A percentile compares a stretch with the other conserved stretches of the same genome.
These are phyloP conservation scores for Ajuga chamaepitys DNA, from an alignment of 257 asterid genomes.

Conservation along the genomic window DNA sequence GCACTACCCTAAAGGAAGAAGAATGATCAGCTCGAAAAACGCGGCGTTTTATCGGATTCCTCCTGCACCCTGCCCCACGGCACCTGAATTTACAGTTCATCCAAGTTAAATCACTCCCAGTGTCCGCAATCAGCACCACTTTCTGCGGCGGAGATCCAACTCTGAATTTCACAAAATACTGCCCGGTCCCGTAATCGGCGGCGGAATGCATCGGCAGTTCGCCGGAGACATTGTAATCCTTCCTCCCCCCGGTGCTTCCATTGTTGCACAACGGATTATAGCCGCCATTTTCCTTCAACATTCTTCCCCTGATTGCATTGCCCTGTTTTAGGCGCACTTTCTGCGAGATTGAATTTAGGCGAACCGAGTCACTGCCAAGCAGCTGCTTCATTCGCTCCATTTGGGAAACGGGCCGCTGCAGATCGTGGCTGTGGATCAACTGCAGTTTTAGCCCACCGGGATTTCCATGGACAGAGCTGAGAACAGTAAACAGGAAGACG, in stretches of 20 bases:
- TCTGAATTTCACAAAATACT: constrained; percentile 38
- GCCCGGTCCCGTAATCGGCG: constrained; percentile 48
- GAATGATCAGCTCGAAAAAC: constrained; percentile 39
- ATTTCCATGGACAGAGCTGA: background rate
- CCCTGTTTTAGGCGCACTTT: background rate
- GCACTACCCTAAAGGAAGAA: constrained; percentile 33
- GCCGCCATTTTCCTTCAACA: background rate
- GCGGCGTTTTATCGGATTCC: constrained; percentile 6
- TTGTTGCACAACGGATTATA: constrained; percentile 14
- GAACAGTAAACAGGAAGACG: constrained; percentile 2
- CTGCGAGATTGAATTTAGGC: constrained; percentile 21
- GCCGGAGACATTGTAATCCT: constrained; percentile 7
- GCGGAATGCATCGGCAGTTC: constrained; percentile 33
- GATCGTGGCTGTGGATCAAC: constrained; percentile 27
- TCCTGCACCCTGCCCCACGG: constrained; percentile 18
- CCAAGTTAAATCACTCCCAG: constrained; percentile 68
- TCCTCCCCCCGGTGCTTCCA: constrained; percentile 1
- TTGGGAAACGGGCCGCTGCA: background rate
- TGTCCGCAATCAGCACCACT: constrained; percentile 39
- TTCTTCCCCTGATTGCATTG: constrained; percentile 1
- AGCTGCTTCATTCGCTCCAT: constrained; percentile 18
- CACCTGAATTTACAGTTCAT: constrained; percentile 35
- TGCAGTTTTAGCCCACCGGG: constrained; percentile 19
- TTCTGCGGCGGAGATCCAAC: constrained; percentile 45
- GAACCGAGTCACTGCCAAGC: constrained; percentile 27